These are phyloP conservation scores for Herpetomonas tarakana DNA, from an alignment of 208 protist species.

Conservation along the genomic window DNA sequence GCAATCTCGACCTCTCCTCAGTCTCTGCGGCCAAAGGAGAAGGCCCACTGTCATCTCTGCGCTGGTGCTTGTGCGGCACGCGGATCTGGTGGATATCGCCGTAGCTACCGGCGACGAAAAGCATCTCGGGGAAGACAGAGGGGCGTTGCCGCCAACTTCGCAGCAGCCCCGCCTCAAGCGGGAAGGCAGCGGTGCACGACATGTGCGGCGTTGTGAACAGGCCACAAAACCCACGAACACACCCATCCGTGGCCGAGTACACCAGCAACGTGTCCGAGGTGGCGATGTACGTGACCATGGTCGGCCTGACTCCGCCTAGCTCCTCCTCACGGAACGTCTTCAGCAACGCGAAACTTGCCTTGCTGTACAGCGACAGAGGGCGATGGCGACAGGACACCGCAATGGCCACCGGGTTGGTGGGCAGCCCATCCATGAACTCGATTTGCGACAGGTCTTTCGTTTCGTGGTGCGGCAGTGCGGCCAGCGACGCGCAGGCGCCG, in stretches of 20 bases:
- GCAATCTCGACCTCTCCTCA: too few relatives aligned
- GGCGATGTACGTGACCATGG: slow-evolving; percentile 49
- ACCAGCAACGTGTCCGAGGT: slow-evolving; percentile 44
- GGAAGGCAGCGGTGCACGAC: slow-evolving; percentile 17
- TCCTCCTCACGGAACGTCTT: slow-evolving; percentile 33
- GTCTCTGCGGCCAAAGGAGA: too few relatives aligned
- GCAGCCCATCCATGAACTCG: slow-evolving; percentile 40
- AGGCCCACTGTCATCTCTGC: neutral
- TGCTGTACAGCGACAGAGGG: slow-evolving; percentile 51
- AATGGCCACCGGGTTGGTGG: slow-evolving; percentile 45
- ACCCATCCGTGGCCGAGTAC: slow-evolving; percentile 46
- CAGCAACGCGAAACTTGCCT: slow-evolving; percentile 38
- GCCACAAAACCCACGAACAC: slow-evolving; percentile 22
- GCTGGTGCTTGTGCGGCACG: slow-evolving; percentile 15
- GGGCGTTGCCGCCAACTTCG: slow-evolving; percentile 32
- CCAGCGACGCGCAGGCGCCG: too few relatives aligned
- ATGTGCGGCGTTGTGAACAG: neutral
- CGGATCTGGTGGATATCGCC: slow-evolving; percentile 43
- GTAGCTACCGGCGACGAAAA: slow-evolving; percentile 55
- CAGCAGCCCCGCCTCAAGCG: slow-evolving; percentile 29
- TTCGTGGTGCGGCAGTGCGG: neutral
- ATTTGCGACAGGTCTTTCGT: slow-evolving; percentile 33
- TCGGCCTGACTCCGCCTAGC: slow-evolving; percentile 28
- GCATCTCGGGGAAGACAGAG: slow-evolving; percentile 30
- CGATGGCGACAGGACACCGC: slow-evolving; percentile 41